Conservation (phyloP, 2,329 filamentous ascomycete species). For the Penicillium digitatum region DNA sequence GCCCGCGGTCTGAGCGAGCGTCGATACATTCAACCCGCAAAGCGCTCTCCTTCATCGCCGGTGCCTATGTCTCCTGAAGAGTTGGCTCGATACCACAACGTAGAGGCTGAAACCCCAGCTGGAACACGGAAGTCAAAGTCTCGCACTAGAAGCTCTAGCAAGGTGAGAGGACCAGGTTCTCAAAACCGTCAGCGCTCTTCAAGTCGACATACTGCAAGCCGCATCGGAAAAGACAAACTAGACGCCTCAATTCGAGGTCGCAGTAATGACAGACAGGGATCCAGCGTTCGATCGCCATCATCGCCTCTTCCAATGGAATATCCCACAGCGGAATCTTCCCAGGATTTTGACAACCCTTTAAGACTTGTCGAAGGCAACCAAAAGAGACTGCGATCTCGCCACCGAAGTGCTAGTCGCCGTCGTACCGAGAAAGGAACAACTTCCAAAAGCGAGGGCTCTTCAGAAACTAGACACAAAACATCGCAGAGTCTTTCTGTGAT, state of each 20-base stretch:
- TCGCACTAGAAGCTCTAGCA: conserved; percentile 45
- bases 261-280: conserved; percentile 57
- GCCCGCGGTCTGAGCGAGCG: conserved; percentile 61
- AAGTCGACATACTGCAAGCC: conserved; percentile 43
- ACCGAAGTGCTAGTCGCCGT: conserved; percentile 51
- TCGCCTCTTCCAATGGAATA: conserved; percentile 69
- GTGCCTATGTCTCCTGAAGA: conserved; percentile 94
- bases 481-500: conserved; percentile 34
- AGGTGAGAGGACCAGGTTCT: conserved; percentile 47
- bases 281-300: conserved; percentile 66
- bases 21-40: conserved; percentile 68
- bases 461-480: conserved; percentile 41
- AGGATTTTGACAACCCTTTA: conserved; percentile 61
- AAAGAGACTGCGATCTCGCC: conserved; percentile 46
- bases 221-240: conserved; percentile 28
- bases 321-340: conserved; percentile 47
- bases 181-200: conserved; percentile 39
- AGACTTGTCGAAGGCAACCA: conserved; percentile 45
- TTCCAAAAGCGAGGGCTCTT: conserved; percentile 45
- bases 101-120: conserved; percentile 45
- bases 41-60: conserved; percentile 86
- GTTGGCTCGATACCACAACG: conserved; percentile 47
- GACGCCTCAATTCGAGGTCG: conserved; percentile 51
- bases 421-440: conserved; percentile 42
- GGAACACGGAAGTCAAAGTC: conserved; percentile 35